Percentiles rank a stretch among this genome's conserved stretches.
Evolutionary conservation across 805 yeast species (phyloP).

Genomic region (Huiozyma naganishii): DNA sequence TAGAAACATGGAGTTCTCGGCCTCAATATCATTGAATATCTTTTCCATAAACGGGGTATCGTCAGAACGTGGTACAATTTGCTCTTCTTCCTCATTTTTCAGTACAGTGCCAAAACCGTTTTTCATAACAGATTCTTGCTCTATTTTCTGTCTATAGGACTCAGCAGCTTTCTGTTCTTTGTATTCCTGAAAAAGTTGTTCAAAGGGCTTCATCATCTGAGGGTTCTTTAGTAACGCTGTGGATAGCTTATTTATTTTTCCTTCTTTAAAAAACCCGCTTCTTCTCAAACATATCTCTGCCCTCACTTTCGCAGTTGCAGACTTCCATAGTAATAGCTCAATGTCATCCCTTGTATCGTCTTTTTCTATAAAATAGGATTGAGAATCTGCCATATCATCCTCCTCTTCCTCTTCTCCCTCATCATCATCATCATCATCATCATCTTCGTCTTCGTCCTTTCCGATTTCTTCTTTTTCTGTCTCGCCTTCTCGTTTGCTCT

Average conservation of each 20-base stretch:
- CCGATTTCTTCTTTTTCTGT: neutral
- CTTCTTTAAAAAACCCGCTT: constrained; percentile 51
- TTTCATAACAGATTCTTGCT: constrained; percentile 30
- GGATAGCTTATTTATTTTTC: constrained; percentile 51
- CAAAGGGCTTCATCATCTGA: constrained; percentile 52
- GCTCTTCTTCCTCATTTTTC: constrained; percentile 27
- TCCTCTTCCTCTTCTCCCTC: constrained; percentile 36
- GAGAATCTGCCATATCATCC: constrained; percentile 33
- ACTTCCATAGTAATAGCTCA: constrained; percentile 76
- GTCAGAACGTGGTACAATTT: constrained; percentile 1
- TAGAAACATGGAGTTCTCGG: constrained; percentile 49
- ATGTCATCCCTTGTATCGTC: constrained; percentile 58
- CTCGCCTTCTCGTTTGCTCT: neutral
- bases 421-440: constrained; percentile 23
- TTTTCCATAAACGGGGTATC: constrained; percentile 25
- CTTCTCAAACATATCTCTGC: constrained; percentile 66
- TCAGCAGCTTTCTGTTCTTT: constrained; percentile 23
- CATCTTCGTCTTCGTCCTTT: constrained; percentile 14
- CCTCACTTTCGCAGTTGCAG: constrained; percentile 66
- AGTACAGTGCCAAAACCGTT: constrained; percentile 27
- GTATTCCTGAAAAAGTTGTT: constrained; percentile 24
- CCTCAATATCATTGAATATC: constrained; percentile 35
- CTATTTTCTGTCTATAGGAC: constrained; percentile 17
- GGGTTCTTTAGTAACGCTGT: constrained; percentile 61
- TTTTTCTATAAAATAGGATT: constrained; percentile 35